phyloP scores from a whole-genome alignment of 1,284 basidiomycete genomes.

The Ustilago tritici region DNA sequence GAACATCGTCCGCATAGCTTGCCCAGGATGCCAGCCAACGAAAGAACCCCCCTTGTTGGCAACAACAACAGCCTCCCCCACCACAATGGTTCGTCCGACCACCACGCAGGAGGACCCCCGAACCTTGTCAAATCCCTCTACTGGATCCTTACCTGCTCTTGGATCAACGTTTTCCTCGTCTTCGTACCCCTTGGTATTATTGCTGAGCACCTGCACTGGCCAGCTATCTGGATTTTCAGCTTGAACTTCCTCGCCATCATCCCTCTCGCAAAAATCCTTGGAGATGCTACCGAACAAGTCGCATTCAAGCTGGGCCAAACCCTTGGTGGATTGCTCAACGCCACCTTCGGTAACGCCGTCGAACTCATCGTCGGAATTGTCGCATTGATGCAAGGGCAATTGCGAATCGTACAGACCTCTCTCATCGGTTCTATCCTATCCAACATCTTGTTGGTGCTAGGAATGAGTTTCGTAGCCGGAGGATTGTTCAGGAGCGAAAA shows the following conservation, averaged over 20 bases:
- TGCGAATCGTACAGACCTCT: constrained; percentile 67
- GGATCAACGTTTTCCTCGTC: constrained; percentile 64
- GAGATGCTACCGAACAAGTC: constrained; percentile 68
- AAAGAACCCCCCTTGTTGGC: constrained; percentile 40
- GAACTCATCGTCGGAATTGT: constrained; percentile 74
- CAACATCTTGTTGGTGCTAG: constrained; percentile 68
- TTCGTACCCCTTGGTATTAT: constrained; percentile 68
- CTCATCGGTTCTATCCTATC: constrained; percentile 66
- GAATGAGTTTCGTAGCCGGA: constrained; percentile 65
- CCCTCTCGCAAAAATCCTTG: constrained; percentile 68
- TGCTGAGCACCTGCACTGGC: constrained; percentile 64
- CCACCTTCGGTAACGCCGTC: constrained; percentile 69
- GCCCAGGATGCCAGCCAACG: constrained; percentile 41
- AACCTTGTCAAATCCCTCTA: constrained; percentile 52
- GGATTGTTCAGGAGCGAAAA: constrained; percentile 67
- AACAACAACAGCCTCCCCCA: constrained; percentile 24
- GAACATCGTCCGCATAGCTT: too few species aligned
- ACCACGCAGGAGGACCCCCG: constrained; percentile 9
- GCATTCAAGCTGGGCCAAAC: constrained; percentile 64
- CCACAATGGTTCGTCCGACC: constrained; percentile 14
- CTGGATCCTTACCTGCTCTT: constrained; percentile 63
- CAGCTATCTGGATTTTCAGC: constrained; percentile 61
- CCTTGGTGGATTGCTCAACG: constrained; percentile 67
- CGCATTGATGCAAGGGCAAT: constrained; percentile 79
- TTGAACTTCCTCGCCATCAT: constrained; percentile 69